Base-by-base conservation (phyloP, 2,329 filamentous ascomycete genomes). In the Whalleya microplaca region DNA sequence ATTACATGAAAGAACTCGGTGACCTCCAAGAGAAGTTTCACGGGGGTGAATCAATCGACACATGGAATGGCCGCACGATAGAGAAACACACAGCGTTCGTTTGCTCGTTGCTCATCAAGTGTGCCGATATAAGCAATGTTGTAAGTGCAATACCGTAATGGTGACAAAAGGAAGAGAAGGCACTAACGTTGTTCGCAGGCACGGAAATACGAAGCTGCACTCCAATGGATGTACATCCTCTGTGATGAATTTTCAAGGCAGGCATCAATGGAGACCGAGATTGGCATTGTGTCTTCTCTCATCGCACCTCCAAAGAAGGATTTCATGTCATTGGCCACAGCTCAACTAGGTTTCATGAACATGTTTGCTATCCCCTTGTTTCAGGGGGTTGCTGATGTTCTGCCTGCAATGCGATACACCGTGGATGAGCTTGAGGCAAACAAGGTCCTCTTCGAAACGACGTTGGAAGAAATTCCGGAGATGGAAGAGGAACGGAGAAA, bases 91-190 rank as follows among this genome's bases (percentile, higher is more conserved):
- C 88, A 64, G 86, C 90, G 9, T 76, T 98, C 45, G 80, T 89
- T n/a, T 98, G 95, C 74, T 92, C 92, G 14, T 78, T 99, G 54
- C 78, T 99, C 56, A 97, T 99, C 76, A 99, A 99, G 73, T 98
- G 95, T 71, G 95, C 95, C 41, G 95, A 99, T 73, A 98, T 99
- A 70, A 97, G 94, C 77, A 99, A 99, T 72, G 95, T 98, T 72
- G 91, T 94, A 82, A 73, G 90, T 88, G 37, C 29, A n/a, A 21
- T 48, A 18, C 46, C 46, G 51, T 23, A 32, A 46, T 46, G 29
- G 41, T 19, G 23, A n/a, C 47, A 10, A 41, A 32, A 50, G 20
- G 8, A n/a, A 21, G 8, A n/a, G 42, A 1, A 6, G 29, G 41
- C 27, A 45, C 59, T 66, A 67, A 72, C 70, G 49, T 68, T 64